Percentiles rank a stretch among this genome's conserved stretches.
Conservation (phyloP, 2,329 filamentous ascomycete species). For the Aureobasidium vineae region DNA sequence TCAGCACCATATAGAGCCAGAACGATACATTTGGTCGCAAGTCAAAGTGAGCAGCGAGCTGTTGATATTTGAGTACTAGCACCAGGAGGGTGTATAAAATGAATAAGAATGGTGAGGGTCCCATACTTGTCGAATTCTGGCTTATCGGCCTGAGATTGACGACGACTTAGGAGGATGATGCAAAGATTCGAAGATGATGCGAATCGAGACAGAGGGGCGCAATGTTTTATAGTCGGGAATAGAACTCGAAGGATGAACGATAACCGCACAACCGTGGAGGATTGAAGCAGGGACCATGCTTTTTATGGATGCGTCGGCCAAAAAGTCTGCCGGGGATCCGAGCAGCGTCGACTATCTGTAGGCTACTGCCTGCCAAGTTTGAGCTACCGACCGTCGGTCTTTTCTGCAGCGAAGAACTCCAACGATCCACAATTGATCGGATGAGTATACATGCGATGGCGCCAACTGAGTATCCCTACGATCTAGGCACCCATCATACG, state of each 20-base stretch:
- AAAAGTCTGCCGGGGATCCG: neutral
- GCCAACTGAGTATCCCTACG: constrained; percentile 39
- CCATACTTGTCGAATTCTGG: neutral
- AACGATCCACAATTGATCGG: too few relatives aligned
- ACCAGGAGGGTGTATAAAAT: neutral
- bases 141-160: neutral
- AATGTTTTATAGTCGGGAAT: too few relatives aligned
- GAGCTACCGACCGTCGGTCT: neutral
- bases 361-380: neutral
- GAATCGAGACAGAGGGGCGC: neutral
- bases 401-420: too few relatives aligned
- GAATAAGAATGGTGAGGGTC: neutral
- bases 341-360: neutral
- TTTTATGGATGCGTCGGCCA: neutral
- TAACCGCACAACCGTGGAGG: too few relatives aligned
- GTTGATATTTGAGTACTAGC: neutral
- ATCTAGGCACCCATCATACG: constrained; percentile 61
- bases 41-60: neutral
- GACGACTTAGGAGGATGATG: neutral
- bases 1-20: neutral
- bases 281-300: too few relatives aligned
- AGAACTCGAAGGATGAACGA: too few relatives aligned
- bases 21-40: neutral
- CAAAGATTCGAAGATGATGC: neutral
- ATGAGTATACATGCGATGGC: too few relatives aligned